Evolutionary conservation across 1,284 basidiomycete species (phyloP).

Genomic region (Ustilago xerochloae): DNA sequence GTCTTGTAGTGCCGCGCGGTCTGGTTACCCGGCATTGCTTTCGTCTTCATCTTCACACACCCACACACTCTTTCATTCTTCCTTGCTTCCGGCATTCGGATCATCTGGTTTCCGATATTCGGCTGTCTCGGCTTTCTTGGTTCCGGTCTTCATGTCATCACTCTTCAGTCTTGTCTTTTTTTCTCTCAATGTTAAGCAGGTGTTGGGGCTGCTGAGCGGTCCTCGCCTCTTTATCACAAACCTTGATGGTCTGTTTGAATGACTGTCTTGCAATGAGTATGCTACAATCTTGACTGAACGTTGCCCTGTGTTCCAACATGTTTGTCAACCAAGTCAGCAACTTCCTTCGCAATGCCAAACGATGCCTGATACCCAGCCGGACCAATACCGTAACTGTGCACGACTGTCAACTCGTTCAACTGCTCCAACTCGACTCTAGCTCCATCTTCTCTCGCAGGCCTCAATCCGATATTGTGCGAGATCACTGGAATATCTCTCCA

Average conservation of each 20-base stretch:
- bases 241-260: not conserved
- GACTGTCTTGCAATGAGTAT: not conserved
- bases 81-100: too few species aligned
- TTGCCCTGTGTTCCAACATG: not conserved
- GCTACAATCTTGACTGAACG: not conserved
- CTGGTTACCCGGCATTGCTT: too few species aligned
- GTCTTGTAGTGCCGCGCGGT: too few species aligned
- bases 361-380: conserved; percentile 62
- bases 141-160: too few species aligned
- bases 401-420: conserved; percentile 25
- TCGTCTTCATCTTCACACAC: conserved; percentile 10
- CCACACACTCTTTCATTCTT: conserved; percentile 4
- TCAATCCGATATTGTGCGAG: conserved; percentile 53
- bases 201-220: conserved; percentile 22
- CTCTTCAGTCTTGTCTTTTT: not conserved
- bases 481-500: conserved; percentile 51
- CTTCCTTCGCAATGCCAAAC: conserved; percentile 63
- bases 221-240: conserved; percentile 8
- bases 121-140: too few species aligned
- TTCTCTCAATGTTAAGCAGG: conserved; percentile 10
- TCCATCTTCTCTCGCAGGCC: conserved; percentile 54
- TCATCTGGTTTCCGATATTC: too few species aligned
- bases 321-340: conserved; percentile 44
- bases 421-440: conserved; percentile 50
- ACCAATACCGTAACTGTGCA: conserved; percentile 60